phyloP scores from a whole-genome alignment of 2,329 filamentous ascomycete species.

The Penicillium polonicum region DNA sequence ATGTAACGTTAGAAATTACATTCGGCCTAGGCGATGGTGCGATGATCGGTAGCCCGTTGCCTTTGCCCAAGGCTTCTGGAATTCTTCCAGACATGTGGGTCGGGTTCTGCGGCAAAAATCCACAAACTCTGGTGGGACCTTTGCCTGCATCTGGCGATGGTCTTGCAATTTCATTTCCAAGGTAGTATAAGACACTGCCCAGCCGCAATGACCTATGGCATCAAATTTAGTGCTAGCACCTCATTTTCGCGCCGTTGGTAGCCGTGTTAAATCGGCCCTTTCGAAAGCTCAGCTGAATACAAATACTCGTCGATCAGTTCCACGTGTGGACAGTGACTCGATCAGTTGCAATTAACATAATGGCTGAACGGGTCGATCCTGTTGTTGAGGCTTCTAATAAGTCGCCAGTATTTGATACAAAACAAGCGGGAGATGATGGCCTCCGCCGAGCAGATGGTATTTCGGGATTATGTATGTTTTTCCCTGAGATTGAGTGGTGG shows the following conservation, averaged over 20 bases:
- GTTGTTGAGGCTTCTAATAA: conserved; percentile 13
- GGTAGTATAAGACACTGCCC: conserved; percentile 13
- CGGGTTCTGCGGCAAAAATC: not conserved
- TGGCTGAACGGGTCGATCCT: not conserved
- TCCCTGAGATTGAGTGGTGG: not conserved
- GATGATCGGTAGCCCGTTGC: not conserved
- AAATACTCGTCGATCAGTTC: not conserved
- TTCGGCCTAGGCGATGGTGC: conserved; percentile 1
- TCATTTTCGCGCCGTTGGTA: conserved; percentile 22
- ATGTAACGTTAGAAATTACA: not conserved
- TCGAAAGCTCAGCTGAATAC: not conserved
- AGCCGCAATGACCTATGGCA: conserved; percentile 26
- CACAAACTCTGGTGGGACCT: not conserved
- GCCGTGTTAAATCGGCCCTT: not conserved
- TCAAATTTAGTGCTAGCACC: conserved; percentile 33
- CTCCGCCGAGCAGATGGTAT: conserved; percentile 34
- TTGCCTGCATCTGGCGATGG: not conserved
- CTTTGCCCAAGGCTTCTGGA: conserved; percentile 3
- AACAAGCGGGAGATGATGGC: conserved; percentile 23
- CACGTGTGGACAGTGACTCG: not conserved
- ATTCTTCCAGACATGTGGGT: not conserved
- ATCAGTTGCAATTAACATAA: not conserved
- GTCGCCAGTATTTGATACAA: conserved; percentile 21
- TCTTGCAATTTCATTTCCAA: not conserved
- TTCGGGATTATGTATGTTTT: conserved; percentile 33